Evolutionary conservation across 78 protist genomes (phyloP).

Genomic region (Guillardia theta): DNA sequence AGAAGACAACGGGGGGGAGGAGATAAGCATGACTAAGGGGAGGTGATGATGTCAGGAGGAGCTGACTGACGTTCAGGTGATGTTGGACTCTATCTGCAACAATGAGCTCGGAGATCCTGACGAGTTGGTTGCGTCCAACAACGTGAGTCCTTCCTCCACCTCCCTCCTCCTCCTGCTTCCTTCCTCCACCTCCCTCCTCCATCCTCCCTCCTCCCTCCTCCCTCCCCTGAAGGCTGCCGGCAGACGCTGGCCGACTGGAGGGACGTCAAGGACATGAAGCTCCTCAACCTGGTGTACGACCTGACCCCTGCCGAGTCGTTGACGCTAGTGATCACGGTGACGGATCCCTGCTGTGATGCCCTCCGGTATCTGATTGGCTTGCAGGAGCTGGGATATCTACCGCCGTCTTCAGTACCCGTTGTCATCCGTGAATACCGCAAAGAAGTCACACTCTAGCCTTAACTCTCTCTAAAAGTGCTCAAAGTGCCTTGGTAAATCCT

Average conservation of each 20-base stretch:
- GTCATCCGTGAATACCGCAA: slow-evolving; percentile 84
- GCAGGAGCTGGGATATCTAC: slow-evolving; percentile 81
- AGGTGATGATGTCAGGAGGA: too few relatives aligned
- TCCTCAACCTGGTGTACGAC: slow-evolving; percentile 90
- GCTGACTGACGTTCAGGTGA: neutral
- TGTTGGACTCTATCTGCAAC: slow-evolving; percentile 86
- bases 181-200: neutral
- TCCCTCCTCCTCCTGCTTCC: neutral
- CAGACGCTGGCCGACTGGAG: neutral
- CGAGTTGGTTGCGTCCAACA: slow-evolving; percentile 33
- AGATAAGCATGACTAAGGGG: too few relatives aligned
- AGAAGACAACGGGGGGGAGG: neutral
- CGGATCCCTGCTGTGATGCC: too few relatives aligned
- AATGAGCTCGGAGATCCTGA: slow-evolving; percentile 82
- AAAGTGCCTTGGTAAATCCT: neutral
- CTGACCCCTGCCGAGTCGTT: slow-evolving; percentile 91
- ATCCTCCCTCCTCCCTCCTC: neutral
- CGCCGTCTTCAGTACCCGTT: slow-evolving; percentile 94
- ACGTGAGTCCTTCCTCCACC: too few relatives aligned
- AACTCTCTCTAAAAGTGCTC: neutral
- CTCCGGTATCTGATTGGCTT: neutral
- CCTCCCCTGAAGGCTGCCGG: neutral
- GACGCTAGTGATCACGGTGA: slow-evolving; percentile 87
- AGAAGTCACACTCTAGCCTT: slow-evolving; percentile 13
- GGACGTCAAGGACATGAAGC: slow-evolving; percentile 51